phyloP scores from a whole-genome alignment of 768 basidiomycete species.

The Hygrocybe punicea region DNA sequence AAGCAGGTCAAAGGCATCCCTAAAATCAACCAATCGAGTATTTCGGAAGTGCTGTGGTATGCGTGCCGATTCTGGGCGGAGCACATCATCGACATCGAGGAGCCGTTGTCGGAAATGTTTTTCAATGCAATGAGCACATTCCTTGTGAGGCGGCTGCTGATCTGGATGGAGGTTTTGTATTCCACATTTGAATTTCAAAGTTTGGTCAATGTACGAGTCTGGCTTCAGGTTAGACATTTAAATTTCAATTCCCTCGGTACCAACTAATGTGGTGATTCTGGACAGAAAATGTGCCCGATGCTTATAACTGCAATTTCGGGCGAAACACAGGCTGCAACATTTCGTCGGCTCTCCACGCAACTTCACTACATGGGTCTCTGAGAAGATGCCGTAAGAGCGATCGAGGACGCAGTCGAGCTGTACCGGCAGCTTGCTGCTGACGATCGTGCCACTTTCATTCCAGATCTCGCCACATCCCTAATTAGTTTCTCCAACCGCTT shows the following conservation, averaged over 20 bases:
- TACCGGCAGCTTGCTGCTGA: background rate
- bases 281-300: background rate
- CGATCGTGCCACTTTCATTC: too few species aligned
- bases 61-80: conserved; percentile 7
- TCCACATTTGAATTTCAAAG: background rate
- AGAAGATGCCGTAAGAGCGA: background rate
- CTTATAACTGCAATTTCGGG: background rate
- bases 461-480: too few species aligned
- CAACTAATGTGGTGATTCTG: background rate
- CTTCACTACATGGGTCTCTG: background rate
- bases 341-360: background rate
- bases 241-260: background rate
- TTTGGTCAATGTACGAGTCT: background rate
- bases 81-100: conserved; percentile 4
- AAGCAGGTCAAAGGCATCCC: background rate
- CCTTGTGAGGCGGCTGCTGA: background rate
- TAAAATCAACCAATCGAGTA: too few species aligned
- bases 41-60: conserved; percentile 4
- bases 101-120: background rate
- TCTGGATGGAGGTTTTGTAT: background rate
- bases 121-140: background rate
- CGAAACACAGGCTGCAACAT: background rate
- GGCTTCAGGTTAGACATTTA: background rate
- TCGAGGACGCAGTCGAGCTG: background rate
- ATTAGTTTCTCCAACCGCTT: too few species aligned